These are phyloP conservation scores for Fusarium algeriense DNA, from an alignment of 2,329 filamentous ascomycete species.

Conservation along the genomic window DNA sequence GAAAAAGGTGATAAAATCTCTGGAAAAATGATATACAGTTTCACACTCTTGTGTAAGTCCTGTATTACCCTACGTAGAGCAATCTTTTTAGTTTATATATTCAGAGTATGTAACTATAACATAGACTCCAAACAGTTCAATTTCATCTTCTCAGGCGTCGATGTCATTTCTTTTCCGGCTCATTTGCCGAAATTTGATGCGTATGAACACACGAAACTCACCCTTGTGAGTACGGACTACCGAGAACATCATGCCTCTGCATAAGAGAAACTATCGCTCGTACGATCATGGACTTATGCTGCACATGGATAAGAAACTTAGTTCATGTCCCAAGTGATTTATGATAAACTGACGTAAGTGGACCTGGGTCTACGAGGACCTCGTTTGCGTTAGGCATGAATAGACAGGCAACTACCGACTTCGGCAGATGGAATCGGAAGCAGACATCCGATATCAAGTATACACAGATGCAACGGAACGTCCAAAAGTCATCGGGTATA, in stretches of 20 bases:
- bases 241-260: background rate
- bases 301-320: background rate
- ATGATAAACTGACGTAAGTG: too few species aligned
- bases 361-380: accelerated
- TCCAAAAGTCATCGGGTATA: background rate
- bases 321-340: background rate
- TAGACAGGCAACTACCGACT: background rate
- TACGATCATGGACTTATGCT: background rate
- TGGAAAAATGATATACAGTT: background rate
- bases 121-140: background rate
- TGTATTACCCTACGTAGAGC: background rate
- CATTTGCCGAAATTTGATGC: background rate
- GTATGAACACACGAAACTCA: background rate
- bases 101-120: too few species aligned
- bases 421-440: background rate
- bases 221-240: too few species aligned
- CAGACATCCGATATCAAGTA: background rate
- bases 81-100: too few species aligned
- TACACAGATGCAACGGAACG: background rate
- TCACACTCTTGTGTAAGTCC: background rate
- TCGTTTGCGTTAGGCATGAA: too few species aligned
- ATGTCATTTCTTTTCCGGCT: background rate
- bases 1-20: background rate
- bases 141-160: background rate
- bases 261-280: background rate